A percentile compares a stretch with the other conserved stretches of the same genome.
These are phyloP conservation scores for Silene latifolia DNA, from an alignment of 148 eudicot genomes.

Conservation along the genomic window DNA sequence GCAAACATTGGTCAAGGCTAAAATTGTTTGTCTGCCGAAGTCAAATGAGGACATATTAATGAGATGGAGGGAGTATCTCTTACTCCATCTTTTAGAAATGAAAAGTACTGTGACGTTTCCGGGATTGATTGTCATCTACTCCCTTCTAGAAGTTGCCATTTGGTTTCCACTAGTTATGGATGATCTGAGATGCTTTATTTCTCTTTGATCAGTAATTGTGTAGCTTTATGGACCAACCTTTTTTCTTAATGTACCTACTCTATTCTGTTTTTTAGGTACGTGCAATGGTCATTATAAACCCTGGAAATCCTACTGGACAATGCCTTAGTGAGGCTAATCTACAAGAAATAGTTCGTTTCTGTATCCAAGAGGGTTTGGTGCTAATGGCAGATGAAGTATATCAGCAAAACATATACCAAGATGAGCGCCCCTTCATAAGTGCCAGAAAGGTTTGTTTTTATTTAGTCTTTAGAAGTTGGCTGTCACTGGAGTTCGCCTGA, in stretches of 20 bases:
- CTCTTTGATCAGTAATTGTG: background rate
- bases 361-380: constrained; percentile 70
- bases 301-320: constrained; percentile 99
- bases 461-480: background rate
- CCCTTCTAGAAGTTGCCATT: background rate
- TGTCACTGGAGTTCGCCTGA: background rate
- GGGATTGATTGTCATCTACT: too few relatives aligned
- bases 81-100: too few relatives aligned
- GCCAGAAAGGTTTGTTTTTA: constrained; percentile 66
- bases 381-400: constrained; percentile 96
- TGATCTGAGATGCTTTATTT: background rate
- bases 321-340: constrained; percentile 89
- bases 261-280: constrained; percentile 53
- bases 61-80: too few relatives aligned
- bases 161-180: background rate
- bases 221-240: background rate
- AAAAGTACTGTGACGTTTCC: too few relatives aligned
- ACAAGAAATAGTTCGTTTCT: constrained; percentile 66
- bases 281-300: constrained; percentile 99
- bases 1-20: too few relatives aligned
- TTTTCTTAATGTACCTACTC: constrained; percentile 7
- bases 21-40: too few relatives aligned
- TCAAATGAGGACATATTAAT: too few relatives aligned
- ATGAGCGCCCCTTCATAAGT: constrained; percentile 91
- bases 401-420: constrained; percentile 97